Evolutionary conservation across 495 filamentous ascomycete species (phyloP).

Genomic region (Hypoxylon rickii): DNA sequence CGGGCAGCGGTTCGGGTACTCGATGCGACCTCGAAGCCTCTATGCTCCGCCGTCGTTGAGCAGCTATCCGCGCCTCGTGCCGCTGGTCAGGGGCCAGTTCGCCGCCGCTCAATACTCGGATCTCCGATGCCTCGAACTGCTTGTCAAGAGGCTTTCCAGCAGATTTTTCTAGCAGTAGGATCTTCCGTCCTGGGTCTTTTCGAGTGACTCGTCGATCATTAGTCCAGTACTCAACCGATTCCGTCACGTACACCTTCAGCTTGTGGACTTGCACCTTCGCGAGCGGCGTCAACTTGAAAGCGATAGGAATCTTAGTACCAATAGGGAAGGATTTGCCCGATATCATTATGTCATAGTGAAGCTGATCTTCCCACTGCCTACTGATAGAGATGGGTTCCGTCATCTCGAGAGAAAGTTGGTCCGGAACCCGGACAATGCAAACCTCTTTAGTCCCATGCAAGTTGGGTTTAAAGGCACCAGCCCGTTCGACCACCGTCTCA

Average conservation of each 20-base stretch:
- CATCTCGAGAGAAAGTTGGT: constrained; percentile 90
- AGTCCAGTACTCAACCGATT: constrained; percentile 93
- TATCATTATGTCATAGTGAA: constrained; percentile 98
- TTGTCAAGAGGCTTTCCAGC: constrained; percentile 79
- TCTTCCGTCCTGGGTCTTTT: constrained; percentile 81
- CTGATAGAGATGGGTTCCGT: constrained; percentile 97
- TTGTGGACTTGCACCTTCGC: constrained; percentile 97
- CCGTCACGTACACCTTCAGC: constrained; percentile 93
- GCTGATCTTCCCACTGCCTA: constrained; percentile 95
- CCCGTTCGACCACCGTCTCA: constrained; percentile 84
- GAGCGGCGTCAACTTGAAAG: constrained; percentile 94
- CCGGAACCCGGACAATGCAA: constrained; percentile 81
- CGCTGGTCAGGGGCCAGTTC: constrained; percentile 59
- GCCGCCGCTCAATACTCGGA: constrained; percentile 80
- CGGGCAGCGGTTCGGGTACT: constrained; percentile 48
- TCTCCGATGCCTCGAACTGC: constrained; percentile 77
- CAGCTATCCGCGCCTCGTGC: constrained; percentile 45
- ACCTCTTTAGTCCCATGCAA: constrained; percentile 85
- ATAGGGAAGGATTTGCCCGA: constrained; percentile 98
- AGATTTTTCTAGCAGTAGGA: constrained; percentile 87
- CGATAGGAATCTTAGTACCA: constrained; percentile 90
- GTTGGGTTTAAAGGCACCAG: constrained; percentile 91
- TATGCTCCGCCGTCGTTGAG: constrained; percentile 42
- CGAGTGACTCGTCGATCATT: constrained; percentile 85
- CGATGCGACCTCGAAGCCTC: constrained; percentile 43